phyloP scores from a whole-genome alignment of 768 basidiomycete species.

The Ramaria sp. region DNA sequence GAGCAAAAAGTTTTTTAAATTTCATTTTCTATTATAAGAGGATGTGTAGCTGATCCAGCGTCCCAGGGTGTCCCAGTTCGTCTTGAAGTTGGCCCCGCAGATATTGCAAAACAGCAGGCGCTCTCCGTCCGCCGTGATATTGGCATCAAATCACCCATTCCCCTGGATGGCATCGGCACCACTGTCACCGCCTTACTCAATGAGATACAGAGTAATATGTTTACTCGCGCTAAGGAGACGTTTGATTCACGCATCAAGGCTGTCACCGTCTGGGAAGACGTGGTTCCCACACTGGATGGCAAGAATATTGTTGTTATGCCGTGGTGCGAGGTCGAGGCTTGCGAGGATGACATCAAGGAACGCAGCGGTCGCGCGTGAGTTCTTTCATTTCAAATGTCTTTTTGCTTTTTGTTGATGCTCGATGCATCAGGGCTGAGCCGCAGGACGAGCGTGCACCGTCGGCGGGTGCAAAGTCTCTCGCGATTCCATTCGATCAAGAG shows the following conservation, averaged over 20 bases:
- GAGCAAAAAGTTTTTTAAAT: constrained; percentile 88
- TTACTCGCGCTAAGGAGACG: constrained; percentile 56
- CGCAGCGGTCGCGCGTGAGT: constrained; percentile 74
- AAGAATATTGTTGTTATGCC: constrained; percentile 85
- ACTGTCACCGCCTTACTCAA: constrained; percentile 60
- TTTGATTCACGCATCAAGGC: constrained; percentile 63
- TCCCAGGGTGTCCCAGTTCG: constrained; percentile 88
- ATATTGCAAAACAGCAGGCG: constrained; percentile 74
- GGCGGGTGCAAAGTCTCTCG: constrained; percentile 93
- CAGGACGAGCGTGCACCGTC: constrained; percentile 94
- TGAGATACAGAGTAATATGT: constrained; percentile 86
- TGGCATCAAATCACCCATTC: constrained; percentile 46
- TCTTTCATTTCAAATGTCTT: constrained; percentile 14
- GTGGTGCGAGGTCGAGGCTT: constrained; percentile 89
- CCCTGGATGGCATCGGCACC: constrained; percentile 35
- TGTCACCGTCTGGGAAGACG: constrained; percentile 81
- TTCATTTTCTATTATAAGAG: neutral
- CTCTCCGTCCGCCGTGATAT: constrained; percentile 75
- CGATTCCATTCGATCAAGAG: constrained; percentile 90
- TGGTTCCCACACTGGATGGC: constrained; percentile 83
- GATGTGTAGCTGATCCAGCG: neutral
- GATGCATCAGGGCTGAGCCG: constrained; percentile 53
- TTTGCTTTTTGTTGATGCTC: neutral
- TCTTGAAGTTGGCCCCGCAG: constrained; percentile 92
- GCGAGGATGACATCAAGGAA: constrained; percentile 98